Base-by-base conservation (phyloP, 176 grass and related monocot genomes). In the Musa acuminata region DNA sequence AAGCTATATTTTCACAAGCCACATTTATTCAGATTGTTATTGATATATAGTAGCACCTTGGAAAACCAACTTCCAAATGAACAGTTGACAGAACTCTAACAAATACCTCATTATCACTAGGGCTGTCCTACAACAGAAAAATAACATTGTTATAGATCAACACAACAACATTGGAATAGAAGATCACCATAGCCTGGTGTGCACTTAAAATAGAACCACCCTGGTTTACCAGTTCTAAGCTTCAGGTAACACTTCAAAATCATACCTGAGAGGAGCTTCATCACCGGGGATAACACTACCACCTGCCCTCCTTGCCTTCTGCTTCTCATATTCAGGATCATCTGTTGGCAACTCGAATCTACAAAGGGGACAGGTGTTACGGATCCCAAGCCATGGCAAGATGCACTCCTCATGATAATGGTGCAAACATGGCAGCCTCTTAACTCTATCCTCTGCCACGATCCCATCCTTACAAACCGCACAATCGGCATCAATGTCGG, bases 381-480 rank as follows among this genome's bases (percentile, higher is more conserved):
- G 29, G 27, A 69, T 69, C 27, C 14, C 29, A 5, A 69, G 27
- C 66, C 66, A 69, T 69, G 66, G 66, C 13, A 69, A 29, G 66
- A 69, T 69, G 66, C 66, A 69, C 5, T 48, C 27, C 26, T 69
- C 66, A 49, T 69, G 66, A 14, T 69, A 69, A 69, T 69, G 66
- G 35, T 69, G 66, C 43, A 69, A 29, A 17, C 66, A 69, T 9
- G 66, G 66, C 27, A 69, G 14, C 26, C 29, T 69, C 27, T 69
- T 69, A 19, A 69, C 27, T 69, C 8, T 16, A 14, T n/a, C 29
- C 66, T 49, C 66, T 10, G 35, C 66, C 14, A 19, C 13, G n/a
- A 69, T 69, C 22, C 14, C 66, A 49, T 69, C 90, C 79, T 90
- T 97, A 84, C 94, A 97, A 74, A 93, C 90, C 2, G 94, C 90